Evolutionary conservation across 805 yeast genomes (phyloP), one percentile per base, ranked within the genome.

Genomic region (Phaffomyces thermotolerans): DNA sequence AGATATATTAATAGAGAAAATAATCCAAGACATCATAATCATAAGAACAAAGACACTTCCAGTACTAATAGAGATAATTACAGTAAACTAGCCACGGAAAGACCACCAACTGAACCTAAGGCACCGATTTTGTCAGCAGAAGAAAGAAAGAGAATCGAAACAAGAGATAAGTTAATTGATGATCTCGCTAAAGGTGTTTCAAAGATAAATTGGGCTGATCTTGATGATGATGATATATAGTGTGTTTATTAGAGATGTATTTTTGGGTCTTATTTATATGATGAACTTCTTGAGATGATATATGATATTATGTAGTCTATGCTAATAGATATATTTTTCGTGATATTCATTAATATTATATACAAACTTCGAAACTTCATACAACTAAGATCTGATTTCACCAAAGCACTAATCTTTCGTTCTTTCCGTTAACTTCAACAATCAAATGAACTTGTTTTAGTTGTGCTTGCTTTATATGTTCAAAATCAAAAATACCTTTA

Each of bases 381-480:
- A 9, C 29, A 23, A 22, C 34, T 20, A 39, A 23, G 22, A 13
- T 27, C 14, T 6, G 29, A 27, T 25, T 12, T 46, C 51, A 43
- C 61, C 61, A 55, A 29, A 57, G 41, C 4, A 49, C 37, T 12
- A 42, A 44, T 30, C 52, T 46, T 14, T 40, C 48, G 25, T 50
- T 50, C 37, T 52, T 46, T 1, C 59, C 59, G 3, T 49, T 41
- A 1, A 46, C 44, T 2, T 37, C 40, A 29, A 35, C 45, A 14
- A 53, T 47, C 33, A 57, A 38, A 34, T 52, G 50, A 0, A 55
- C 55, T 8, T 48, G 48, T 2, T 33, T 25, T 12, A 57, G 35
- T n/a, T 50, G 48, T 6, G 57, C 60, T 23, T 54, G 57, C n/a
- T 53, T 57, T 17, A 40, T 34, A 43, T 57, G 60, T 18, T 56